Base-by-base conservation (phyloP, 768 basidiomycete species). In the Royoungia palumana region DNA sequence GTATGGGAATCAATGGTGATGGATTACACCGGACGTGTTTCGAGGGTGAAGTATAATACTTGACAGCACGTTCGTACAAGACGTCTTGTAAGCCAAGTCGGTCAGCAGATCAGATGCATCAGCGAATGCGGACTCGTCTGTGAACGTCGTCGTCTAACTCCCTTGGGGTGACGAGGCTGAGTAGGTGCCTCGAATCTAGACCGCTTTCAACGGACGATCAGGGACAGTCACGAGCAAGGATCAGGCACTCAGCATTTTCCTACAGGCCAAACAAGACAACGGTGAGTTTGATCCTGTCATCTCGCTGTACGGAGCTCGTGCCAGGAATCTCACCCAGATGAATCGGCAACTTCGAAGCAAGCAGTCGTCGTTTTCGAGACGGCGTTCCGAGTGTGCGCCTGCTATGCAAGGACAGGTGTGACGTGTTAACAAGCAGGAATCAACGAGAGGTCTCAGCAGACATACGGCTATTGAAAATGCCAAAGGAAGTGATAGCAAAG, bases 231-330 rank as follows among this genome's bases (percentile, higher is more conserved):
- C 20, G 21, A 34, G 35, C 4, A 13, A 13, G 34, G 12, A 13
- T 30, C 24, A 13, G 6, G 46, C 53, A 94, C 93, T 91, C 52
- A 99, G 74, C 78, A 95, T 81, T 43, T 77, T 79, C 49, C 94
- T 76, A 54, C 83, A 90, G n/a, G 94, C 91, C 69, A 97, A n/a
- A 78, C 21, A 98, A 75, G 4, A 97, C 94, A 11, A 94, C 91
- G 0, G 95, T 96, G 35, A 99, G 76, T 70, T 98, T 98, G 57
- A 97, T 88, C n/a, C n/a, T n/a, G n/a, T n/a, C n/a, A n/a, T n/a
- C n/a, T n/a, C n/a, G n/a, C n/a, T n/a, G n/a, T n/a, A n/a, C n/a
- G n/a, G n/a, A n/a, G n/a, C n/a, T n/a, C n/a, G n/a, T n/a, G n/a
- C n/a, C n/a, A n/a, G n/a, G n/a, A n/a, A n/a, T n/a, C n/a, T n/a